A percentile compares a stretch with the other conserved stretches of the same genome.
phyloP scores from a whole-genome alignment of 2,329 filamentous ascomycete genomes.

The Exophiala oligosperma region DNA sequence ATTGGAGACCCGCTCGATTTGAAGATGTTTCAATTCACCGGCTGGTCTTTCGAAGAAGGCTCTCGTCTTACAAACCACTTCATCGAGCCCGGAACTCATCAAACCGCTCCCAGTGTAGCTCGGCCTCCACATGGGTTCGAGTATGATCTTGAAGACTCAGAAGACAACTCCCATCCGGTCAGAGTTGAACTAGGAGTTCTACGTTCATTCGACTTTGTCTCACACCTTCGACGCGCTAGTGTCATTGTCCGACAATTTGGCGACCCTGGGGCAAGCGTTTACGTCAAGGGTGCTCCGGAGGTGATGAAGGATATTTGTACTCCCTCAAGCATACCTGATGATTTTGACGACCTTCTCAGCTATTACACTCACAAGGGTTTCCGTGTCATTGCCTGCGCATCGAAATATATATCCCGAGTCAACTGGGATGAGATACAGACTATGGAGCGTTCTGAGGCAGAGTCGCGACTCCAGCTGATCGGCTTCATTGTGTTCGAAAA shows the following conservation, averaged over 20 bases:
- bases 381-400: conserved; percentile 92
- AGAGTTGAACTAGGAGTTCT: conserved; percentile 85
- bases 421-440: conserved; percentile 95
- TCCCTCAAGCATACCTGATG: conserved; percentile 75
- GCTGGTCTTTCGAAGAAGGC: conserved; percentile 89
- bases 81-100: conserved; percentile 70
- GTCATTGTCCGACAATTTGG: conserved; percentile 90
- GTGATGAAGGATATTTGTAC: conserved; percentile 93
- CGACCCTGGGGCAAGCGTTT: conserved; percentile 79
- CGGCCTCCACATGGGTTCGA: conserved; percentile 68
- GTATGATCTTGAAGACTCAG: conserved; percentile 55
- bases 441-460: conserved; percentile 83
- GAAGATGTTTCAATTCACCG: conserved; percentile 98
- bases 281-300: conserved; percentile 95
- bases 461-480: conserved; percentile 79
- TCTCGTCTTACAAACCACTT: conserved; percentile 64
- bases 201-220: conserved; percentile 91
- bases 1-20: conserved; percentile 92
- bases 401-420: conserved; percentile 81
- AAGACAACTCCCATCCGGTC: conserved; percentile 24
- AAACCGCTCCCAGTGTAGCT: conserved; percentile 80
- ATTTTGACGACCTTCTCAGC: conserved; percentile 86
- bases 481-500: conserved; percentile 99
- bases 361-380: conserved; percentile 96
- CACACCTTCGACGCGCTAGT: conserved; percentile 86